Evolutionary conservation across 1,284 basidiomycete species (phyloP).

Genomic region (Trametes versicolor): DNA sequence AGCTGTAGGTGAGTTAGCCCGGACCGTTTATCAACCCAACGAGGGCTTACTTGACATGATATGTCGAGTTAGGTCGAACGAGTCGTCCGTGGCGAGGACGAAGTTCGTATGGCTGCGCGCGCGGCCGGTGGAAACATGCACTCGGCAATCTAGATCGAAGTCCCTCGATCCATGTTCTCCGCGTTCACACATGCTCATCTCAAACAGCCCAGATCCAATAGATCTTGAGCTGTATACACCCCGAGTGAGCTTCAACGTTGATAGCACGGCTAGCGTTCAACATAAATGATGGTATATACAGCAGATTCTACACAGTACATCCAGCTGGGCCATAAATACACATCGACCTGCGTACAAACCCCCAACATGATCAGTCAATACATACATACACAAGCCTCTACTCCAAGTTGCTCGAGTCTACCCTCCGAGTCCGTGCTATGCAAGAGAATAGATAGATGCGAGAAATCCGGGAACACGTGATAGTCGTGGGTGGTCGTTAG

Average conservation of each 20-base stretch:
- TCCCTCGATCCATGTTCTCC: neutral
- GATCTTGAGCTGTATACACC: neutral
- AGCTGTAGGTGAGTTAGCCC: too few species aligned
- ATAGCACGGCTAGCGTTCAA: neutral
- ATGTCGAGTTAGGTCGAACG: too few species aligned
- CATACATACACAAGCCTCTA: conserved; percentile 18
- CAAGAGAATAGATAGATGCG: conserved; percentile 26
- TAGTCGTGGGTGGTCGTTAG: conserved; percentile 27
- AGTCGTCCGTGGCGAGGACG: too few species aligned
- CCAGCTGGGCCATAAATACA: conserved; percentile 14
- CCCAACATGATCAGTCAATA: conserved; percentile 8
- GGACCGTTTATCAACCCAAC: too few species aligned
- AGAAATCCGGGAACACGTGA: conserved; percentile 15
- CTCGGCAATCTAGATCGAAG: conserved; percentile 3
- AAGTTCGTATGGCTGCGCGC: too few species aligned
- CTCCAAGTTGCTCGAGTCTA: conserved; percentile 10
- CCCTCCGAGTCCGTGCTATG: conserved; percentile 28
- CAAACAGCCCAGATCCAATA: neutral
- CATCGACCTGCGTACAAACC: conserved; percentile 19
- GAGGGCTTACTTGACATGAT: too few species aligned
- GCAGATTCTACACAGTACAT: conserved; percentile 18
- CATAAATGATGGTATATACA: conserved; percentile 14
- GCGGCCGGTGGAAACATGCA: too few species aligned
- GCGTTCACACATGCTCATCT: neutral
- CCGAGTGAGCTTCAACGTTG: neutral